Conservation (phyloP, 2,329 filamentous ascomycete species). For the Diplodia intermedia region DNA sequence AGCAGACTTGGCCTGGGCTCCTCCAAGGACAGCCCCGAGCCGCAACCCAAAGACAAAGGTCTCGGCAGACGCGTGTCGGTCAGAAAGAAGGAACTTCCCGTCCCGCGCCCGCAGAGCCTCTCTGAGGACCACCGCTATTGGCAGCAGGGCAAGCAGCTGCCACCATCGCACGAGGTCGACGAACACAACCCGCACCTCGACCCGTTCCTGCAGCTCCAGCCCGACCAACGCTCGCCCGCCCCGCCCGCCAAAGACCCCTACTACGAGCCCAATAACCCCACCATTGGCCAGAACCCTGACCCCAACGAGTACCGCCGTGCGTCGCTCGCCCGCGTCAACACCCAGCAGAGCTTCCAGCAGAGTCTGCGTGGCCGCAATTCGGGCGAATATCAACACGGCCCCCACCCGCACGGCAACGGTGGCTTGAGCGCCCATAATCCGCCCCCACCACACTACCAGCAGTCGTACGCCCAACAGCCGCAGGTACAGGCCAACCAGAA, state of each 20-base stretch:
- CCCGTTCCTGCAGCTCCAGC: constrained; percentile 46
- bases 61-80: constrained; percentile 46
- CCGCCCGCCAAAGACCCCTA: constrained; percentile 47
- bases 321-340: constrained; percentile 46
- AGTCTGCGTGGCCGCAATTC: constrained; percentile 39
- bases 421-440: constrained; percentile 25
- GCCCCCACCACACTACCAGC: constrained; percentile 29
- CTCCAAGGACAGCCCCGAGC: constrained; percentile 38
- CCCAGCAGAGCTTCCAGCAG: constrained; percentile 45
- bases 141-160: constrained; percentile 40
- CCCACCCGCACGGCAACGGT: constrained; percentile 44
- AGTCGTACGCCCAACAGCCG: constrained; percentile 18
- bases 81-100: constrained; percentile 43
- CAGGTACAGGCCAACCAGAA: constrained; percentile 30
- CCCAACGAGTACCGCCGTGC: constrained; percentile 21
- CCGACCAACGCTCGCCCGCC: constrained; percentile 41
- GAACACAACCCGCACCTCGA: constrained; percentile 41
- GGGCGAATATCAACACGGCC: constrained; percentile 51
- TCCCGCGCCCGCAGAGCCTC: constrained; percentile 41
- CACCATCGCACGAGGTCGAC: constrained; percentile 48
- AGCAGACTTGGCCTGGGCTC: constrained; percentile 32
- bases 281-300: constrained; percentile 20
- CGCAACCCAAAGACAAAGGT: constrained; percentile 37
- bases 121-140: constrained; percentile 40
- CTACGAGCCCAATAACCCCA: constrained; percentile 31